phyloP scores from a whole-genome alignment of 805 yeast species.

The Zygosaccharomyces lentus region DNA sequence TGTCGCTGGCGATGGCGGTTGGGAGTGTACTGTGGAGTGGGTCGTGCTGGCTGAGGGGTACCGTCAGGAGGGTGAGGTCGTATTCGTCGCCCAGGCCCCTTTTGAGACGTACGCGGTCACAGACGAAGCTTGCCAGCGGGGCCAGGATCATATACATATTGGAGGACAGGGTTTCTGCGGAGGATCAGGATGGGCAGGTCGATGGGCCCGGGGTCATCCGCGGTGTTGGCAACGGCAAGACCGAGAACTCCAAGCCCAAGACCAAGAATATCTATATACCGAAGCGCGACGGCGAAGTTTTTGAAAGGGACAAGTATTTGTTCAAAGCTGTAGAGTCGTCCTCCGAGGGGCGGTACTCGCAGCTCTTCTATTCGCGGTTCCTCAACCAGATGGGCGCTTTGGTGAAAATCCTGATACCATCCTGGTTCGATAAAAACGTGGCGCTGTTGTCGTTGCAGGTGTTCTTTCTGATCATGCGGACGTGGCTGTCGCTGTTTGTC shows the following conservation, averaged over 20 bases:
- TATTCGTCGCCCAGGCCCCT: slow-evolving; percentile 8
- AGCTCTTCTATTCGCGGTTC: slow-evolving; percentile 54
- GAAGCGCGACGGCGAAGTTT: slow-evolving; percentile 30
- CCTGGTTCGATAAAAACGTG: slow-evolving; percentile 60
- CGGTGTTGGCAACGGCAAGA: background rate
- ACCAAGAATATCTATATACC: slow-evolving; percentile 30
- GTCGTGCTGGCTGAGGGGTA: background rate
- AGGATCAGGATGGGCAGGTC: slow-evolving; percentile 3
- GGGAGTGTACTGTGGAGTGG: slow-evolving; percentile 19
- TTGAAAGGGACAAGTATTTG: slow-evolving; percentile 33
- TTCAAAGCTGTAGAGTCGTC: slow-evolving; percentile 30
- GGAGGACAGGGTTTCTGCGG: slow-evolving; percentile 19
- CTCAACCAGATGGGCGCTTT: slow-evolving; percentile 68
- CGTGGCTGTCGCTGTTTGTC: slow-evolving; percentile 80
- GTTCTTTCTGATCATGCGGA: slow-evolving; percentile 68
- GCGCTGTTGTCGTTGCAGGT: slow-evolving; percentile 65
- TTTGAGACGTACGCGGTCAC: slow-evolving; percentile 30
- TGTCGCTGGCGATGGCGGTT: slow-evolving; percentile 21
- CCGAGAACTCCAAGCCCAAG: slow-evolving; percentile 16
- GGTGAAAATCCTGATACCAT: slow-evolving; percentile 81
- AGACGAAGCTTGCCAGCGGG: slow-evolving; percentile 28
- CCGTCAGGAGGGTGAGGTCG: slow-evolving; percentile 1
- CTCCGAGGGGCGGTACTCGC: slow-evolving; percentile 19
- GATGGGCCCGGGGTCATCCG: background rate
- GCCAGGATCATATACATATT: slow-evolving; percentile 33